Conservation (phyloP, 768 basidiomycete species). For the Termitomyces sp. region DNA sequence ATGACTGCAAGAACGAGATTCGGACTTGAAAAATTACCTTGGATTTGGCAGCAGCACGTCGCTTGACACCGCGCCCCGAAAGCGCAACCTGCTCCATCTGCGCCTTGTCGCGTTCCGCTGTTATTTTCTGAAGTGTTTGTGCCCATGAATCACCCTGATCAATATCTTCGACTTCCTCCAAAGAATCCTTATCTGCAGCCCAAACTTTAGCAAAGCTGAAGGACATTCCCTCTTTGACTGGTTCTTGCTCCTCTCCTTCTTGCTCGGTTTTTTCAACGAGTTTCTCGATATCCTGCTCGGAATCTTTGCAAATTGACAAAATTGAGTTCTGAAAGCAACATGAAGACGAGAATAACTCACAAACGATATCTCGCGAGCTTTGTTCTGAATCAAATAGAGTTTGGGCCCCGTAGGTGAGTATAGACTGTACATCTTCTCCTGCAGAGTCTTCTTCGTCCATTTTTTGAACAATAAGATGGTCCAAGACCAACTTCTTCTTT, state of each 20-base stretch:
- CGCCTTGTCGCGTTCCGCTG: constrained; percentile 34
- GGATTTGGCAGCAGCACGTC: constrained; percentile 62
- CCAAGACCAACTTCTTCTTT: constrained; percentile 93
- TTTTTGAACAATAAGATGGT: constrained; percentile 94
- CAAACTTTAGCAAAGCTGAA: constrained; percentile 93
- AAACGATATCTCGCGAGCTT: constrained; percentile 60
- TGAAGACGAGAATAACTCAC: constrained; percentile 31
- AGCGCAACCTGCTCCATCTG: constrained; percentile 40
- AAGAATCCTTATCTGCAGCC: constrained; percentile 68
- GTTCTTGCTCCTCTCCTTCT: constrained; percentile 53
- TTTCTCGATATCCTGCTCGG: constrained; percentile 77
- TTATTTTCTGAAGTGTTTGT: constrained; percentile 53
- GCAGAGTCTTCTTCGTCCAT: constrained; percentile 79
- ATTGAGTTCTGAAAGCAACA: neutral
- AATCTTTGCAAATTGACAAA: constrained; percentile 38
- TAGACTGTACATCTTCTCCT: constrained; percentile 79
- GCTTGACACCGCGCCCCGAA: constrained; percentile 72
- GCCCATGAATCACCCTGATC: constrained; percentile 81
- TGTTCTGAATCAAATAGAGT: constrained; percentile 71
- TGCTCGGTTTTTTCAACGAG: constrained; percentile 83
- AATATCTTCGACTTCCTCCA: constrained; percentile 64
- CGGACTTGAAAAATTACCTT: constrained; percentile 21
- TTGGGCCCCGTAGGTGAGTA: constrained; percentile 85
- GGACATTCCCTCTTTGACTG: constrained; percentile 42
- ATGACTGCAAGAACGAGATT: constrained; percentile 2